phyloP scores from a whole-genome alignment of 2,329 filamentous ascomycete species.

The Talaromyces sp. region DNA sequence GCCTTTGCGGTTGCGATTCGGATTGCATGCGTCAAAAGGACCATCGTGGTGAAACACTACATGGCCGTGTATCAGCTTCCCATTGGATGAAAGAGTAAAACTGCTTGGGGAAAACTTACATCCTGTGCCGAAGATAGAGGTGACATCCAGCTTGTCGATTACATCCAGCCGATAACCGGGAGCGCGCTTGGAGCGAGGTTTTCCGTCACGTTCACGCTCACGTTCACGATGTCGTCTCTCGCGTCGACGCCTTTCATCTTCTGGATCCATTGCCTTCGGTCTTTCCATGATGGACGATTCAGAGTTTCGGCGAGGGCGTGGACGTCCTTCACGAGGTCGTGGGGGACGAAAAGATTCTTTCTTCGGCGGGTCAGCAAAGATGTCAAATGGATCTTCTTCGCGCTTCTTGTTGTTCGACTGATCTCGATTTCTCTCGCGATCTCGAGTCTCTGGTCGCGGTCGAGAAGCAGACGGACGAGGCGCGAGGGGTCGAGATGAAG shows the following conservation, averaged over 20 bases:
- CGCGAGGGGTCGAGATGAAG: slow-evolving; percentile 27
- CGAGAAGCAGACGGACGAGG: slow-evolving; percentile 28
- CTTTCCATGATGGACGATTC: slow-evolving; percentile 62
- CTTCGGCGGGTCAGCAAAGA: slow-evolving; percentile 48
- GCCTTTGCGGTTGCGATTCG: slow-evolving; percentile 84
- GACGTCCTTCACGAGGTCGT: slow-evolving; percentile 41
- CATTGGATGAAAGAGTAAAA: background rate
- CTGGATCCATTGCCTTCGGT: slow-evolving; percentile 49
- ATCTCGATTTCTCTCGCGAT: slow-evolving; percentile 12
- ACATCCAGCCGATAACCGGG: slow-evolving; percentile 65
- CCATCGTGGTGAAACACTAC: slow-evolving; percentile 96
- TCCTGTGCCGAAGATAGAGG: slow-evolving; percentile 90
- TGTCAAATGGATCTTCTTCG: slow-evolving; percentile 43
- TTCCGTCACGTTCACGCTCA: slow-evolving; percentile 40
- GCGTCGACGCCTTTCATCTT: slow-evolving; percentile 52
- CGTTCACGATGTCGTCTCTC: slow-evolving; percentile 45
- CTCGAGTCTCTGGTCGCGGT: slow-evolving; percentile 18
- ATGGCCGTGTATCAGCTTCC: background rate
- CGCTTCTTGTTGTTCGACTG: slow-evolving; percentile 11
- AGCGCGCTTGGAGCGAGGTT: slow-evolving; percentile 42
- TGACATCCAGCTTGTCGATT: slow-evolving; percentile 95
- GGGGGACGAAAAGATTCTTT: slow-evolving; percentile 27
- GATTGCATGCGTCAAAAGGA: slow-evolving; percentile 94
- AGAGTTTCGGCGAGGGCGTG: slow-evolving; percentile 59
- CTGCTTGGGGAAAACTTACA: slow-evolving; percentile 56